Evolutionary conservation across 192 early-diverging fungal genomes (phyloP).

Genomic region (Dispira parvispora): DNA sequence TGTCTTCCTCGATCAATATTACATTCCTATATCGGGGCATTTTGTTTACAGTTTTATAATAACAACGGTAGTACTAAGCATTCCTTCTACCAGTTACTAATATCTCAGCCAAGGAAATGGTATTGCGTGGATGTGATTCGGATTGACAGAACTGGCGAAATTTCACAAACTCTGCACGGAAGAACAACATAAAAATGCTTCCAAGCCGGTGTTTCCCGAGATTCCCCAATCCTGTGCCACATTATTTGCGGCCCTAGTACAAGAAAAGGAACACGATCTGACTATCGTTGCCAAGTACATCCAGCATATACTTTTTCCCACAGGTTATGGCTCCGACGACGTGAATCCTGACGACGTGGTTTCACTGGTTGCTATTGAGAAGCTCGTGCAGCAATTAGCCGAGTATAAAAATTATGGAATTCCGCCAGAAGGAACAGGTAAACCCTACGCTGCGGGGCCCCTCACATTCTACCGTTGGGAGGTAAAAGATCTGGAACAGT

Average conservation of each 20-base stretch:
- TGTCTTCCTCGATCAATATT: too few relatives aligned
- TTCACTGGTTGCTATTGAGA: conserved; percentile 7
- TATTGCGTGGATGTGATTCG: too few relatives aligned
- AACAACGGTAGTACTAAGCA: too few relatives aligned
- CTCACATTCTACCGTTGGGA: conserved; percentile 26
- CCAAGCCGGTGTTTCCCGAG: neutral
- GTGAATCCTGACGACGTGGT: conserved; percentile 17
- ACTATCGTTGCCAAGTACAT: conserved; percentile 17
- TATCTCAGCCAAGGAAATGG: too few relatives aligned
- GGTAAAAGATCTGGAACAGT: conserved; percentile 15
- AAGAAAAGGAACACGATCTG: conserved; percentile 20
- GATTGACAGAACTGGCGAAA: neutral
- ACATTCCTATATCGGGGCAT: too few relatives aligned
- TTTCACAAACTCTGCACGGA: neutral
- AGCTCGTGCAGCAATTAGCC: conserved; percentile 17
- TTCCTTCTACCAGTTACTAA: too few relatives aligned
- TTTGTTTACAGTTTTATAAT: too few relatives aligned
- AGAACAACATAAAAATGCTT: too few relatives aligned
- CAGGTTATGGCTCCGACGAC: conserved; percentile 19
- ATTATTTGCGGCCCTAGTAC: conserved; percentile 24
- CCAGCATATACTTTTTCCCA: conserved; percentile 23
- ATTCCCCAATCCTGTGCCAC: neutral
- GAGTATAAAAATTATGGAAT: conserved; percentile 23
- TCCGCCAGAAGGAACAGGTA: too few relatives aligned
- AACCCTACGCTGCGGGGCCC: too few relatives aligned